Base-by-base conservation (phyloP, 495 filamentous ascomycete species). In the Pyronema domesticum region DNA sequence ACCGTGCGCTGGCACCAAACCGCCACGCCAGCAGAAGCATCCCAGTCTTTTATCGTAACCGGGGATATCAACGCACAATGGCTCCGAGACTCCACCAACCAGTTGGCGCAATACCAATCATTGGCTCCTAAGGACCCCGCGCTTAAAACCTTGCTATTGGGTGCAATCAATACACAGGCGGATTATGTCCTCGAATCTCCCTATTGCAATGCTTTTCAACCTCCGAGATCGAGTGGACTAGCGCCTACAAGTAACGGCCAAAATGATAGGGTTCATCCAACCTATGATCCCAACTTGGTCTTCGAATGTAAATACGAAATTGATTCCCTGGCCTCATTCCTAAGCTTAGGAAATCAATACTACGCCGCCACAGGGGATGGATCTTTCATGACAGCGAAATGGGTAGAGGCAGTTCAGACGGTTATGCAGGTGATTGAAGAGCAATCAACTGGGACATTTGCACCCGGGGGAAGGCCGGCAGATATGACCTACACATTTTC, bases 261-360 rank as follows among this genome's bases (percentile, higher is more conserved):
- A 59, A 75, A 80, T 30, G 91, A 99, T 62, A 69, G 62, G 11
- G 91, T 99, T 0, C 86, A 95, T 61, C 91, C 91, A 0, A 71
- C 72, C 1, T 95, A 91, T 63, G 86, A 95, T 60, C 81, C 80
- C 6, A 76, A 76, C 0, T 76, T 78, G 49, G 91, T 99, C 8
- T 99, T 91, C 62, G 91, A 99, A 67, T 99, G 91, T 76, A 99
- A 99, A 69, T 99, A 95, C 68, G 91, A 99, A 70, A 77, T 99
- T 6, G 91, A 99, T 67, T 95, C 89, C 1, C 75, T 99, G 0
- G 91, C 88, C 3, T 79, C 86, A 65, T 99, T 99, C 69, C 79
- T 99, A 10, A 75, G 83, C 4, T 70, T 99, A 39, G 78, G 75
- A 1, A 95, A 89, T 57, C 79, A 91, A 46, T 99, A 94, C 71